These are phyloP conservation scores for Luvunga scandens DNA, from an alignment of 345 rosid genomes.

Conservation along the genomic window DNA sequence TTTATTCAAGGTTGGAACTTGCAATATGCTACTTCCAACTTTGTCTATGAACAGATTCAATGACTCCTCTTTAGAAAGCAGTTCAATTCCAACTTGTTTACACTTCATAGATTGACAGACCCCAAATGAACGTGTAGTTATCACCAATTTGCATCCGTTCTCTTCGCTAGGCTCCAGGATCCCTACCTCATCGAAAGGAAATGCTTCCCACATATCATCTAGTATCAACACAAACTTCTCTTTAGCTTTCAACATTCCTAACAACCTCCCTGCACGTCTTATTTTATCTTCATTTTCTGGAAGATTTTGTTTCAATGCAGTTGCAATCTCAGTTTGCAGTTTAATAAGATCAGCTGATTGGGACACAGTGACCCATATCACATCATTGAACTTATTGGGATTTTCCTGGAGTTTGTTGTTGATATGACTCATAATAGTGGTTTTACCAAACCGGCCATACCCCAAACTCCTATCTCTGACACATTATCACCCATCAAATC, in stretches of 20 bases:
- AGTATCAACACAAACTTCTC: not conserved
- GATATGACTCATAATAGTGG: too few species aligned
- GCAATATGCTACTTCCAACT: not conserved
- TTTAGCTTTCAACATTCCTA: not conserved
- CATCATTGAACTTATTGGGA: too few species aligned
- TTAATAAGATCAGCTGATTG: not conserved
- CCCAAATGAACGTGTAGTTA: not conserved
- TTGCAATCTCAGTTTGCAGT: constrained; percentile 10
- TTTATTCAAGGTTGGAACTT: not conserved
- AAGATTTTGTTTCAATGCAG: too few species aligned
- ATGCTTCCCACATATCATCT: not conserved
- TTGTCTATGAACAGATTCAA: too few species aligned
- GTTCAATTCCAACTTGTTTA: not conserved
- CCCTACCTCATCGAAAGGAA: constrained; percentile 7
- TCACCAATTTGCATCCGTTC: constrained; percentile 6
- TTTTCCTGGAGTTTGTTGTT: too few species aligned
- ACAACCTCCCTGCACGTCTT: not conserved
- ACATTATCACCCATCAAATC: too few species aligned
- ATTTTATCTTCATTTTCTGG: not conserved
- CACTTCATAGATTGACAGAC: constrained; percentile 5
- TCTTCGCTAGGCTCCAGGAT: not conserved
- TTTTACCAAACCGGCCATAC: too few species aligned
- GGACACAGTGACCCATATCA: not conserved
- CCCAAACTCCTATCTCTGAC: too few species aligned
- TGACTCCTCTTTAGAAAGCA: not conserved